phyloP scores from a whole-genome alignment of 2,329 filamentous ascomycete species.

The Sporothrix pseudoabietina region DNA sequence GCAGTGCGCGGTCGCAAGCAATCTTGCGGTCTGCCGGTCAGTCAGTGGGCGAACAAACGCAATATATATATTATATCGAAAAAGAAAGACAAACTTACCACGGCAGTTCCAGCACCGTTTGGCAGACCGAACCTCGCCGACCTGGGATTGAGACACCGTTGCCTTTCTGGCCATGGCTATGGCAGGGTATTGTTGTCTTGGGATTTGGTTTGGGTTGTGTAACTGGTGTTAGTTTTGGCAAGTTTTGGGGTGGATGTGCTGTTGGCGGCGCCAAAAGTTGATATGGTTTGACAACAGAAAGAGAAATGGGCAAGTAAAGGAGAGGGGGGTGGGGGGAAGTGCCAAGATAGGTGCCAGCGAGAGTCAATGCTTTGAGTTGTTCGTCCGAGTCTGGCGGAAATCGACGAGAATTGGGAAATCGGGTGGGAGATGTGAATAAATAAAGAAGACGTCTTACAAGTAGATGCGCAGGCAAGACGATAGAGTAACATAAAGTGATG shows the following conservation, averaged over 20 bases:
- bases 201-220: background rate
- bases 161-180: background rate
- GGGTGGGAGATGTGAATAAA: background rate
- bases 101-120: slow-evolving; percentile 32
- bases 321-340: background rate
- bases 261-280: background rate
- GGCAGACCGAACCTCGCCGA: background rate
- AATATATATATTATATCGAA: background rate
- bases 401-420: background rate
- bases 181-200: background rate
- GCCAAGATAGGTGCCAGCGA: background rate
- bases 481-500: background rate
- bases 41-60: background rate
- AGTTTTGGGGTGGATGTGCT: background rate
- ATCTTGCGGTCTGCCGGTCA: slow-evolving; percentile 30
- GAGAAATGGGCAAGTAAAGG: background rate
- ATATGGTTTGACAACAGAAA: background rate
- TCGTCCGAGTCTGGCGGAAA: background rate
- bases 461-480: background rate
- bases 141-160: background rate
- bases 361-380: background rate
- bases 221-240: background rate
- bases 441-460: background rate
- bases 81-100: slow-evolving; percentile 1
- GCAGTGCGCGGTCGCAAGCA: slow-evolving; percentile 32